Conservation (phyloP, 495 filamentous ascomycete genomes). For the Neurospora sp. region DNA sequence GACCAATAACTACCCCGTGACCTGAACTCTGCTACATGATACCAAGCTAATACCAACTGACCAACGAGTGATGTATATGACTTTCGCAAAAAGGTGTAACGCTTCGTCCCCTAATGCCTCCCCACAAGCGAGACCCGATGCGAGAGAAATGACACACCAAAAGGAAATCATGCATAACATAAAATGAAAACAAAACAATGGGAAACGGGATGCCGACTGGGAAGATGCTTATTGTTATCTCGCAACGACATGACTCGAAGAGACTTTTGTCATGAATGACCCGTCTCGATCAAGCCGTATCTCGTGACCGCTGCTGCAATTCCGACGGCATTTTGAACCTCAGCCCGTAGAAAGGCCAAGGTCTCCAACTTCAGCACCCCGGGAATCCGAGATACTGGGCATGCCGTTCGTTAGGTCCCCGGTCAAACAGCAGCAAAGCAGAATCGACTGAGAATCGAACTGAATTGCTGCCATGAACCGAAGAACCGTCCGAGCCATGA, state of each 20-base stretch:
- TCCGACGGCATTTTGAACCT: slow-evolving; percentile 1
- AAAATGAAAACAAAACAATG: slow-evolving; percentile 15
- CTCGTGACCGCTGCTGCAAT: slow-evolving; percentile 9
- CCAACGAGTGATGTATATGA: background rate
- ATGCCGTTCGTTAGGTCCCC: slow-evolving; percentile 24
- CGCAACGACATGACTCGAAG: slow-evolving; percentile 5
- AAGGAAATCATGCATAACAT: slow-evolving; percentile 12
- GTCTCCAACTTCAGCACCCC: slow-evolving; percentile 14
- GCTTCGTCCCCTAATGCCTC: slow-evolving; percentile 29
- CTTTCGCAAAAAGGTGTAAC: background rate
- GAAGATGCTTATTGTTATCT: slow-evolving; percentile 8
- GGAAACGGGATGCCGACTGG: slow-evolving; percentile 7
- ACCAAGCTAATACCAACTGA: background rate
- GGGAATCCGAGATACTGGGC: slow-evolving; percentile 16
- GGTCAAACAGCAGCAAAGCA: slow-evolving; percentile 1
- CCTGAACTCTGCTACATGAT: background rate
- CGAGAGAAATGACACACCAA: slow-evolving; percentile 17
- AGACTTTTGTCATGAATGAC: background rate
- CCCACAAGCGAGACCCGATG: slow-evolving; percentile 32
- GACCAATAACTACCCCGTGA: background rate
- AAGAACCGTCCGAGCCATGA: slow-evolving; percentile 13
- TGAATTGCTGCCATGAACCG: background rate
- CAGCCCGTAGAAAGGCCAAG: slow-evolving; percentile 1
- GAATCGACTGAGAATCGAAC: background rate
- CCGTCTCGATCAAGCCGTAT: slow-evolving; percentile 1